These are phyloP conservation scores for Lasiodiplodia gonubiensis DNA, from an alignment of 2,329 filamentous ascomycete genomes.

Conservation along the genomic window DNA sequence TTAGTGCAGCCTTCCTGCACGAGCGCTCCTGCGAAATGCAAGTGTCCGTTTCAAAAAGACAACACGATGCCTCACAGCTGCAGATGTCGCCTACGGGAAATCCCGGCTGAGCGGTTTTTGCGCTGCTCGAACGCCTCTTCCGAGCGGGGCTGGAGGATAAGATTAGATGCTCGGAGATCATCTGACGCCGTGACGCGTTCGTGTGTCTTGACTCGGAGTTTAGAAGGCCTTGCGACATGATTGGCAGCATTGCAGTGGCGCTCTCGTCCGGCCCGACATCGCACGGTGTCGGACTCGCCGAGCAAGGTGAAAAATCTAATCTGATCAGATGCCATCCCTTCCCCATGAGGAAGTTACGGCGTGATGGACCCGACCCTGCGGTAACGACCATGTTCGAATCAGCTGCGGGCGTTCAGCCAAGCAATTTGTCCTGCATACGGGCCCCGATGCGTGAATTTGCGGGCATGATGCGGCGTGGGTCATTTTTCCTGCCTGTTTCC, in stretches of 20 bases:
- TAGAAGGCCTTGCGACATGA: not conserved
- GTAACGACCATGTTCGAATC: slow-evolving; percentile 10
- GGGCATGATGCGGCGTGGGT: not conserved
- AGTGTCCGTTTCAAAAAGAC: not conserved
- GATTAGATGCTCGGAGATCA: slow-evolving; percentile 7
- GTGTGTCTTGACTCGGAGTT: not conserved
- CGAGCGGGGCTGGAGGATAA: not conserved
- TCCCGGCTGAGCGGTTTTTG: not conserved
- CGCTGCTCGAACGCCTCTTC: not conserved
- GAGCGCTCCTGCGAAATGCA: not conserved
- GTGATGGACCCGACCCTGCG: slow-evolving; percentile 1
- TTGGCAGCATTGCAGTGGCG: not conserved
- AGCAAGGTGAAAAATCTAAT: slow-evolving; percentile 1
- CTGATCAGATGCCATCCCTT: slow-evolving; percentile 16
- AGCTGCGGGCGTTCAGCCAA: slow-evolving; percentile 10
- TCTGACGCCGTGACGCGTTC: not conserved
- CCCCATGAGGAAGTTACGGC: slow-evolving; percentile 1
- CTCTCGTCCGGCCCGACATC: not conserved
- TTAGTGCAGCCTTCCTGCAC: not conserved
- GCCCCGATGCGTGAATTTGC: not conserved
- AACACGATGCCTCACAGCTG: not conserved
- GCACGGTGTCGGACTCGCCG: not conserved
- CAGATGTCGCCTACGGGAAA: not conserved
- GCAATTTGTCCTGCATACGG: slow-evolving; percentile 2
- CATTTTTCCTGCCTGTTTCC: not conserved